These are phyloP conservation scores for Colletotrichum sp. DNA, from an alignment of 2,329 filamentous ascomycete species.

Conservation along the genomic window DNA sequence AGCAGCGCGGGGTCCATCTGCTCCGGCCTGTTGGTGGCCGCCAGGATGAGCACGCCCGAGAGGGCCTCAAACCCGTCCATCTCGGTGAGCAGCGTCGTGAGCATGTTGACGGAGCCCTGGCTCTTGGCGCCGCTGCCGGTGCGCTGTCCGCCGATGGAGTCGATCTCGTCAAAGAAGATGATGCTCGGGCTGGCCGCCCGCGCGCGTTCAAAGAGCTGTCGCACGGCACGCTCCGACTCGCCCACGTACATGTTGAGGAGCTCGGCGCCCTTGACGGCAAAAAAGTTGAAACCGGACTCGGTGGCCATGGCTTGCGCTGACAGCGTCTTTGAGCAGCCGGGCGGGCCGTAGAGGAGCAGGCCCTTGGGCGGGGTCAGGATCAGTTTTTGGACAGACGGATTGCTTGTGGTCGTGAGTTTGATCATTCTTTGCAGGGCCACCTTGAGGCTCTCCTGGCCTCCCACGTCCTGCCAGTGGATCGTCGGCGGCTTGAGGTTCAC, in stretches of 20 bases:
- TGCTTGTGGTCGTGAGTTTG: conserved; percentile 36
- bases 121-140: conserved; percentile 46
- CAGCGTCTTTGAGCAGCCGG: conserved; percentile 93
- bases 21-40: conserved; percentile 90
- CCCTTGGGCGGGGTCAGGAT: conserved; percentile 73
- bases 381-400: conserved; percentile 35
- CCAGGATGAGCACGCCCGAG: conserved; percentile 83
- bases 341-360: conserved; percentile 87
- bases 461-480: conserved; percentile 86
- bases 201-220: conserved; percentile 85
- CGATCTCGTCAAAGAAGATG: conserved; percentile 97
- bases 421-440: conserved; percentile 59
- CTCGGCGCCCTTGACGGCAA: conserved; percentile 92
- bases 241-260: conserved; percentile 97
- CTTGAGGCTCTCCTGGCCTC: conserved; percentile 81
- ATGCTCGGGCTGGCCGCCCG: conserved; percentile 83
- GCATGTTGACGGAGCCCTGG: conserved; percentile 73
- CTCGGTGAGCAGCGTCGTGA: conserved; percentile 89
- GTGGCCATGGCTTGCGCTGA: conserved; percentile 90
- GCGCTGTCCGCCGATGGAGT: conserved; percentile 73
- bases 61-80: conserved; percentile 94
- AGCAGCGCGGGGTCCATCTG: conserved; percentile 85
- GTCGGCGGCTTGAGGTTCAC: conserved; percentile 88
- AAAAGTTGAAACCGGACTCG: conserved; percentile 90
- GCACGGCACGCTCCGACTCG: conserved; percentile 85